Conservation (phyloP, 352 stramenopile species). For the Phytophthora vignae region DNA sequence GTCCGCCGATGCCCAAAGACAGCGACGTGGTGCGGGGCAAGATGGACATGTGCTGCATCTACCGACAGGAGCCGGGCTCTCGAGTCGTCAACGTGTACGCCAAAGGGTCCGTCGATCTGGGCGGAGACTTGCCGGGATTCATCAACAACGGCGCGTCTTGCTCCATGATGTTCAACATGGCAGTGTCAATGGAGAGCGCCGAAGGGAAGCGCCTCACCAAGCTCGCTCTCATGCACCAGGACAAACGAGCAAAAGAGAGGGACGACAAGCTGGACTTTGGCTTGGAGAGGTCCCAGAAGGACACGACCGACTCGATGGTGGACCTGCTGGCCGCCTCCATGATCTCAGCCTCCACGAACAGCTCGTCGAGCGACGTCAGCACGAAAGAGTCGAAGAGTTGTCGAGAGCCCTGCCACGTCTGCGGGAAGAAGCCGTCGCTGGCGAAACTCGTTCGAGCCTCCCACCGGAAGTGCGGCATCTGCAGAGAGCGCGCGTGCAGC, state of each 20-base stretch:
- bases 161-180: conserved; percentile 41
- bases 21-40: conserved; percentile 51
- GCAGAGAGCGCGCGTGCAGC: conserved; percentile 36
- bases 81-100: conserved; percentile 58
- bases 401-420: conserved; percentile 29
- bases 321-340: conserved; percentile 29
- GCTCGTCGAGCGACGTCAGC: conserved; percentile 11
- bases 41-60: conserved; percentile 69
- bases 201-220: conserved; percentile 44
- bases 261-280: neutral
- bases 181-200: conserved; percentile 33
- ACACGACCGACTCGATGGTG: conserved; percentile 28
- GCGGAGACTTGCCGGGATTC: conserved; percentile 39
- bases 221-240: conserved; percentile 27
- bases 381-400: conserved; percentile 8
- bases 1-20: conserved; percentile 44
- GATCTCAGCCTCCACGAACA: conserved; percentile 23
- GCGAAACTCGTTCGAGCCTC: conserved; percentile 32
- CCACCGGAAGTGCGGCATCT: conserved; percentile 46
- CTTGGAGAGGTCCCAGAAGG: conserved; percentile 7
- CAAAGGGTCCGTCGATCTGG: conserved; percentile 51
- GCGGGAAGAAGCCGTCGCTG: conserved; percentile 31
- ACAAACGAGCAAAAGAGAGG: conserved; percentile 11
- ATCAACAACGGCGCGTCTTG: conserved; percentile 27
- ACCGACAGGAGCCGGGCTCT: conserved; percentile 47